These are phyloP conservation scores for Postia placenta DNA, from an alignment of 768 basidiomycete species.

Conservation along the genomic window DNA sequence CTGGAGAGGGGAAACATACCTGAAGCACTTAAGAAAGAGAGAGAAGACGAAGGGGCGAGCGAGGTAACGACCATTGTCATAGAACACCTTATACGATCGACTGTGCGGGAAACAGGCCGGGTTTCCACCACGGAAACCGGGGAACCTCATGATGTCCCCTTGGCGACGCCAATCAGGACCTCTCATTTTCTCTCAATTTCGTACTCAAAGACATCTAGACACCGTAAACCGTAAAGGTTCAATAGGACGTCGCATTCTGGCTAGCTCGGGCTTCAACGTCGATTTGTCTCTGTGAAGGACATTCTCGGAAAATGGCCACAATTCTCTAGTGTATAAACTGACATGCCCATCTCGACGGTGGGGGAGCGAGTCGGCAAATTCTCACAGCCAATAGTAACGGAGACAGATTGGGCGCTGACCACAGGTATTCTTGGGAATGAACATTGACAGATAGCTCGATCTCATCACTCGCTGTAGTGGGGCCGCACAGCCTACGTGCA, in stretches of 20 bases:
- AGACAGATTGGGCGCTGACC: background rate
- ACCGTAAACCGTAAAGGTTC: too few relatives aligned
- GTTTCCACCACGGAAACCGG: background rate
- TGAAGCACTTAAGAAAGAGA: conserved; percentile 17
- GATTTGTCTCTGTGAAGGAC: too few relatives aligned
- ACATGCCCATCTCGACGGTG: too few relatives aligned
- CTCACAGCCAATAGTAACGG: background rate
- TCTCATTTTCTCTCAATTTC: background rate
- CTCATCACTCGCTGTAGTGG: background rate
- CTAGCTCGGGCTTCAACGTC: too few relatives aligned
- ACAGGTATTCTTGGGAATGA: too few relatives aligned
- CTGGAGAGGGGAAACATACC: conserved; percentile 7
- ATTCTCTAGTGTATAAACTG: too few relatives aligned
- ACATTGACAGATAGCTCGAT: background rate
- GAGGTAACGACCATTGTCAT: background rate
- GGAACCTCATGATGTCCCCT: background rate
- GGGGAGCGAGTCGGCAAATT: too few relatives aligned
- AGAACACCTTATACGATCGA: background rate
- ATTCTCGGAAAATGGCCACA: too few relatives aligned
- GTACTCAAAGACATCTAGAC: background rate
- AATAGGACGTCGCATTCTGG: too few relatives aligned
- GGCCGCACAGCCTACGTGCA: background rate
- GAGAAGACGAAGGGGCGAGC: conserved; percentile 10
- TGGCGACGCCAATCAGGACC: background rate
- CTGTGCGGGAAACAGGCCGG: too few relatives aligned